These are phyloP conservation scores for Calonectria crousiana DNA, from an alignment of 2,329 filamentous ascomycete species.

Conservation along the genomic window DNA sequence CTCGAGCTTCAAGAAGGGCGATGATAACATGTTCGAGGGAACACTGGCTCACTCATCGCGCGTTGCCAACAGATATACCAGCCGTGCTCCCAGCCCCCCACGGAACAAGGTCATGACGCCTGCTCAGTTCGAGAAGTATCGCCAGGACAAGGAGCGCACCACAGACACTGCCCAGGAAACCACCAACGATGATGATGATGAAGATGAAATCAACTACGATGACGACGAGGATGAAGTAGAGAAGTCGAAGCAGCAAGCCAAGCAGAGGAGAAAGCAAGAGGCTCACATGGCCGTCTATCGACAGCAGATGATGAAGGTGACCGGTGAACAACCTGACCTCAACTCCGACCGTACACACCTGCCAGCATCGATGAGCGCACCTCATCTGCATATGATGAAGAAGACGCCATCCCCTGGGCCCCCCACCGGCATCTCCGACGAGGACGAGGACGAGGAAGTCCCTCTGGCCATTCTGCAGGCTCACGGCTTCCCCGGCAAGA, in stretches of 20 bases:
- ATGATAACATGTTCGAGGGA: conserved; percentile 69
- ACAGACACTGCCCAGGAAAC: conserved; percentile 58
- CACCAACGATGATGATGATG: conserved; percentile 71
- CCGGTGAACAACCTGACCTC: conserved; percentile 70
- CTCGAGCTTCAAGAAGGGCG: conserved; percentile 56
- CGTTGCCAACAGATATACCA: conserved; percentile 50
- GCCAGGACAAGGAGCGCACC: conserved; percentile 75
- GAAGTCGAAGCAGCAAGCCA: conserved; percentile 77
- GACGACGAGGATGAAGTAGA: conserved; percentile 85
- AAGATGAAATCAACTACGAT: conserved; percentile 74
- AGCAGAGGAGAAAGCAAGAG: conserved; percentile 87
- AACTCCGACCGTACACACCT: conserved; percentile 64
- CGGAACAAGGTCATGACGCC: conserved; percentile 89
- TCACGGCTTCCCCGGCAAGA: conserved; percentile 87
- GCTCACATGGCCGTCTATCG: conserved; percentile 90
- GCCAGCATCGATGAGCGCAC: conserved; percentile 71
- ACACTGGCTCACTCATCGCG: conserved; percentile 54
- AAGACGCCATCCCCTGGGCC: conserved; percentile 53
- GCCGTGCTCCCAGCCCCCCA: conserved; percentile 54
- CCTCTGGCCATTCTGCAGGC: conserved; percentile 88
- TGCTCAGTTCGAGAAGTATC: conserved; percentile 86
- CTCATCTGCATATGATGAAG: conserved; percentile 63
- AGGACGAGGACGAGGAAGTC: conserved; percentile 92
- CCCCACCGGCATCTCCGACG: conserved; percentile 71
- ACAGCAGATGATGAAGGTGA: conserved; percentile 97